Evolutionary conservation across 441 rosid species (phyloP).

Genomic region (Eruca vesicaria): DNA sequence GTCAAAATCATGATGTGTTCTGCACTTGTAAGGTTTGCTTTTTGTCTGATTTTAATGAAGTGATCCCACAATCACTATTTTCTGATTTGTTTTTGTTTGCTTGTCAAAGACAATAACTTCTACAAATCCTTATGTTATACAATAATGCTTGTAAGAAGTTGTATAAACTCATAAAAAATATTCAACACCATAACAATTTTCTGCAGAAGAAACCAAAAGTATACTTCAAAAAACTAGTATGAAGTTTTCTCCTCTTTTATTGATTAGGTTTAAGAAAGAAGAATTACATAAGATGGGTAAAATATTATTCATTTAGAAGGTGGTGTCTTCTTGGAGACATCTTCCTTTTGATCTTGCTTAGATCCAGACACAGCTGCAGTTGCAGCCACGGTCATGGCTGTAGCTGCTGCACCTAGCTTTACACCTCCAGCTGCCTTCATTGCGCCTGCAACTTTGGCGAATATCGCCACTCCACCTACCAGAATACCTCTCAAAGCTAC

Average conservation of each 20-base stretch:
- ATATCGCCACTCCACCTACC: constrained; percentile 84
- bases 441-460: constrained; percentile 76
- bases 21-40: constrained; percentile 28
- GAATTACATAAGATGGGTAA: constrained; percentile 8
- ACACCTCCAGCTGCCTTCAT: constrained; percentile 97
- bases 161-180: not conserved
- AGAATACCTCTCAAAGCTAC: constrained; percentile 85
- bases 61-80: constrained; percentile 34
- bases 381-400: constrained; percentile 86
- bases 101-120: constrained; percentile 12
- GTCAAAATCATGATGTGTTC: constrained; percentile 21
- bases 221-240: not conserved
- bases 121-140: constrained; percentile 1
- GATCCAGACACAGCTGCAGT: constrained; percentile 67
- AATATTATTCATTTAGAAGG: constrained; percentile 47
- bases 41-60: constrained; percentile 32
- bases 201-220: not conserved
- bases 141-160: constrained; percentile 14
- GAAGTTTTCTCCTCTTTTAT: constrained; percentile 1
- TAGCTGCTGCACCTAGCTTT: constrained; percentile 88
- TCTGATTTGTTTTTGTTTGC: not conserved
- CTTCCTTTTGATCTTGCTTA: constrained; percentile 55
- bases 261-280: constrained; percentile 10
- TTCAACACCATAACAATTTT: not conserved
- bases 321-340: constrained; percentile 29